Evolutionary conservation across 1,284 basidiomycete genomes (phyloP).

Genomic region (Thecaphora thlaspeos): DNA sequence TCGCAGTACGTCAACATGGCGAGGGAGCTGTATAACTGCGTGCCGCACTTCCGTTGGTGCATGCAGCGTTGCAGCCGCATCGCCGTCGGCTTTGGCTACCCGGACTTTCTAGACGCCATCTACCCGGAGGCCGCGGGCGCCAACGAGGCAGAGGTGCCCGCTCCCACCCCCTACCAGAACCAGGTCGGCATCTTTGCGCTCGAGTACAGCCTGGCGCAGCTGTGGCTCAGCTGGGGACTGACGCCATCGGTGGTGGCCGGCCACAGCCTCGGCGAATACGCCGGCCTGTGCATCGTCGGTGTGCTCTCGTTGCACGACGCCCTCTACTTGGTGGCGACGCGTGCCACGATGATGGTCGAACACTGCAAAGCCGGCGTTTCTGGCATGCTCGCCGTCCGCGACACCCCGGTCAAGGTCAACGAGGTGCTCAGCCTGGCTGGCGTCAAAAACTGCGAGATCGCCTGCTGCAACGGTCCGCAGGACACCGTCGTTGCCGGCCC

Average conservation of each 20-base stretch:
- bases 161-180: constrained; percentile 19
- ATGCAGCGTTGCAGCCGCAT: constrained; percentile 28
- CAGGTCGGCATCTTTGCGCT: constrained; percentile 31
- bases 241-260: constrained; percentile 19
- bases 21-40: constrained; percentile 18
- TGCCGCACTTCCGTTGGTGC: constrained; percentile 14
- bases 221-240: constrained; percentile 28
- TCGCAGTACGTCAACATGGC: constrained; percentile 37
- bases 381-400: constrained; percentile 32
- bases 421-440: constrained; percentile 12
- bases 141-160: background rate
- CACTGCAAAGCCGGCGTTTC: constrained; percentile 26
- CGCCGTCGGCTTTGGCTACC: constrained; percentile 8
- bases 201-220: constrained; percentile 18
- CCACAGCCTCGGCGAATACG: constrained; percentile 41
- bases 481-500: constrained; percentile 33
- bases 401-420: constrained; percentile 6
- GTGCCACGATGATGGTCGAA: constrained; percentile 32
- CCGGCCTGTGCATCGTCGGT: constrained; percentile 23
- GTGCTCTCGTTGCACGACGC: constrained; percentile 21
- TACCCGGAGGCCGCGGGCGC: constrained; percentile 2
- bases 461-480: constrained; percentile 33
- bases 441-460: constrained; percentile 17
- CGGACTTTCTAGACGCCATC: constrained; percentile 22
- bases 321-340: constrained; percentile 26